Base-by-base conservation (phyloP, 306 rosid genomes). In the Acacia crassicarpa region DNA sequence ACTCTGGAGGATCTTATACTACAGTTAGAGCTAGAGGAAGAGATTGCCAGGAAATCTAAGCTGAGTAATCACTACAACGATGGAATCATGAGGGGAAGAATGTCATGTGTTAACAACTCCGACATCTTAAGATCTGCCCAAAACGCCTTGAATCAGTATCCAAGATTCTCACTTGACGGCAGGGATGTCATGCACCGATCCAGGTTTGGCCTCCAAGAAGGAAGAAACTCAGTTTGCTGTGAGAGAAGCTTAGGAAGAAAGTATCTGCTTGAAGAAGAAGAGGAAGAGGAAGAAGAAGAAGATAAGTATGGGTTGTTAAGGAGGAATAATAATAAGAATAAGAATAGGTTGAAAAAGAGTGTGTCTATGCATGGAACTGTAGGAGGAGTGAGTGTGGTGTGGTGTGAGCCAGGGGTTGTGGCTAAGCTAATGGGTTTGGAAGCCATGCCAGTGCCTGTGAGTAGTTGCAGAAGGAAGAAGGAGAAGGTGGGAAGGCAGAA, bases 401-500 rank as follows among this genome's bases (percentile, higher is more conserved):
- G 99, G 99, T 81, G 95, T 75, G 89, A 90, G 79, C 98, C 99
- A 4, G 97, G 98, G 30, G 92, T 93, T 71, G 96, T 95, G 40
- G 99, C 94, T 11, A 93, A 91, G 86, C 82, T 95, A 46, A 95
- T 95, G 99, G 99, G 99, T 59, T 82, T 95, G 83, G 98, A 95
- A 25, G 97, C 94, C 40, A 81, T 95, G 82, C 99, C 98, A 3
- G 85, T 86, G 68, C 93, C 94, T 0, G 73, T 89, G 9, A 44
- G 67, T 33, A 69, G 85, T 27, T 65, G 85, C 40, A 81, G 58
- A 16, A 51, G 58, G 7, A 81, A 22, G 6, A 85, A 75, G 76
- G 88, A 88, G 16, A 92, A 53, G 84, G 27, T 83, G 45, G 85
- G 85, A 79, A 88, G 86, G 73, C 89, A 84, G 67, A 88, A 63